Evolutionary conservation across 352 stramenopile species (phyloP), one percentile per base, ranked within the genome.

Genomic region (Blastocystis hominis): DNA sequence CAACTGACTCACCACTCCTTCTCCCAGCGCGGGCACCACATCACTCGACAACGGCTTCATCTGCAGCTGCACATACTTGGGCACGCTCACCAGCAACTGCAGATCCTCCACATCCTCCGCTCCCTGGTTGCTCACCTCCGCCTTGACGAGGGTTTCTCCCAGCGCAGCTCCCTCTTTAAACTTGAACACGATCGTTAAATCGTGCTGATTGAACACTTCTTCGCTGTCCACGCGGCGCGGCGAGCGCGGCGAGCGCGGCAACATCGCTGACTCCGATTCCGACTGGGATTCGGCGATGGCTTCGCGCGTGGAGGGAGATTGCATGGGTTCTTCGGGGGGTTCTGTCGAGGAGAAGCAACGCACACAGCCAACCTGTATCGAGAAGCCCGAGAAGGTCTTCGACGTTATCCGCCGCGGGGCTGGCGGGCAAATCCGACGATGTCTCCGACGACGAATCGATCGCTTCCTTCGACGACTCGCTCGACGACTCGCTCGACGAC

Each of bases 201-300:
- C 96, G 88, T 97, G 93, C 91, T 98, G 97, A 53, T 97, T 93
- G 89, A 98, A 98, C 38, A 94, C 96, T 76, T n/a, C n/a, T n/a
- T n/a, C n/a, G n/a, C n/a, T n/a, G n/a, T n/a, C n/a, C n/a, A n/a
- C n/a, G n/a, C n/a, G n/a, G n/a, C n/a, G n/a, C n/a, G n/a, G n/a
- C n/a, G n/a, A n/a, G n/a, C n/a, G n/a, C n/a, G n/a, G n/a, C n/a
- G n/a, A n/a, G n/a, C n/a, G n/a, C n/a, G n/a, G n/a, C n/a, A n/a
- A n/a, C n/a, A n/a, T n/a, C n/a, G n/a, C n/a, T n/a, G n/a, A n/a
- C n/a, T n/a, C n/a, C n/a, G n/a, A n/a, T n/a, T n/a, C n/a, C n/a
- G n/a, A n/a, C n/a, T n/a, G n/a, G n/a, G n/a, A n/a, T 30, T 20
- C 38, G 42, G 10, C 7, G 90, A 62, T 68, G 75, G 75, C 3